A percentile compares a stretch with the other conserved stretches of the same genome.
Conservation (phyloP, 2,329 filamentous ascomycete genomes). For the Alternaria conjuncta region DNA sequence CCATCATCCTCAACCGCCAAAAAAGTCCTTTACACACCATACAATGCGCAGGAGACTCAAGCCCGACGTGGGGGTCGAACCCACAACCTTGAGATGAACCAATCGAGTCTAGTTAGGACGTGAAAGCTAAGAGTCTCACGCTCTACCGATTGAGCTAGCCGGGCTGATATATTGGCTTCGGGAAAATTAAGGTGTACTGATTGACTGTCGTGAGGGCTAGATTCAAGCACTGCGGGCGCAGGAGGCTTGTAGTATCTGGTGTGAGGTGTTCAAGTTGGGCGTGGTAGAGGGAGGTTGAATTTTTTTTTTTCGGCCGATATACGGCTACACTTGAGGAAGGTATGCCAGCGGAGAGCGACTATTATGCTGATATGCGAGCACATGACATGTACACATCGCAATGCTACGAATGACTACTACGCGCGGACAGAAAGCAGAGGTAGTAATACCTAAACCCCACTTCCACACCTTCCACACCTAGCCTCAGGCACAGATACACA, state of each 20-base stretch:
- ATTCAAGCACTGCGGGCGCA: not conserved
- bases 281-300: not conserved
- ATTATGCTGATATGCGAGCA: not conserved
- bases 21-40: too few relatives aligned
- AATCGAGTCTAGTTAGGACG: constrained; percentile 2
- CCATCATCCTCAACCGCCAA: not conserved
- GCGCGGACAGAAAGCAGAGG: too few relatives aligned
- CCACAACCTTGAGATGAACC: constrained; percentile 2
- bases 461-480: not conserved
- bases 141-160: constrained; percentile 48
- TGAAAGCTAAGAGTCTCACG: constrained; percentile 48
- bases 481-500: not conserved
- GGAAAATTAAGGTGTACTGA: not conserved
- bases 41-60: not conserved
- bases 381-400: not conserved
- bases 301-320: not conserved
- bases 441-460: not conserved
- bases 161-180: not conserved
- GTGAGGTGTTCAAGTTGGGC: not conserved
- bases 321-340: not conserved
- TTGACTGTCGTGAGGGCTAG: not conserved
- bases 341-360: not conserved
- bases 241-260: not conserved
- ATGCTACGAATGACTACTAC: not conserved
- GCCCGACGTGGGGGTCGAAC: not conserved